phyloP scores from a whole-genome alignment of 495 filamentous ascomycete species.

The Apiosordaria backusii region DNA sequence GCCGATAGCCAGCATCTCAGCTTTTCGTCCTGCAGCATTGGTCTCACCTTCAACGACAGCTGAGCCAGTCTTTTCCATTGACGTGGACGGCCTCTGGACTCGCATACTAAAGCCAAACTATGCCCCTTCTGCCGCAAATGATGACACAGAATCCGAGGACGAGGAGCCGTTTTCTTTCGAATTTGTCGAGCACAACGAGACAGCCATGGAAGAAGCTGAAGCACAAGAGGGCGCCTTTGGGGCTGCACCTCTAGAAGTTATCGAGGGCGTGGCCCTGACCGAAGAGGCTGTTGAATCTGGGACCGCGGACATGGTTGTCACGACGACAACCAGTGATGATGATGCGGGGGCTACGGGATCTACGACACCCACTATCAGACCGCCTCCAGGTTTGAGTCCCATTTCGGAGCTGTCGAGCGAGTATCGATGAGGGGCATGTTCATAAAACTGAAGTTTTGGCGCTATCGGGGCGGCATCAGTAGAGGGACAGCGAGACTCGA shows the following conservation, averaged over 20 bases:
- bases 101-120: background rate
- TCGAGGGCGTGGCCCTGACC: conserved; percentile 53
- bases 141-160: conserved; percentile 11
- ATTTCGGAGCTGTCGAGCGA: background rate
- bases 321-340: background rate
- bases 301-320: conserved; percentile 39
- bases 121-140: conserved; percentile 12
- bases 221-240: conserved; percentile 18
- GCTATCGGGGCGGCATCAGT: background rate
- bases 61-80: background rate
- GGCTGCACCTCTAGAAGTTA: conserved; percentile 39
- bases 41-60: background rate
- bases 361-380: background rate
- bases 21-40: background rate
- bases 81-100: background rate
- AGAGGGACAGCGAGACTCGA: background rate
- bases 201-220: conserved; percentile 15
- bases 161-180: conserved; percentile 22
- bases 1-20: background rate
- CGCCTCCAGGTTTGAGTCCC: background rate
- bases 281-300: conserved; percentile 55
- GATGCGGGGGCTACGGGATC: background rate
- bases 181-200: conserved; percentile 10
- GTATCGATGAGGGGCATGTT: background rate
- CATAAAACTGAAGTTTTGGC: background rate